Base-by-base conservation (phyloP, 371 early-diverging fungal genomes). In the Gilbertella persicaria region DNA sequence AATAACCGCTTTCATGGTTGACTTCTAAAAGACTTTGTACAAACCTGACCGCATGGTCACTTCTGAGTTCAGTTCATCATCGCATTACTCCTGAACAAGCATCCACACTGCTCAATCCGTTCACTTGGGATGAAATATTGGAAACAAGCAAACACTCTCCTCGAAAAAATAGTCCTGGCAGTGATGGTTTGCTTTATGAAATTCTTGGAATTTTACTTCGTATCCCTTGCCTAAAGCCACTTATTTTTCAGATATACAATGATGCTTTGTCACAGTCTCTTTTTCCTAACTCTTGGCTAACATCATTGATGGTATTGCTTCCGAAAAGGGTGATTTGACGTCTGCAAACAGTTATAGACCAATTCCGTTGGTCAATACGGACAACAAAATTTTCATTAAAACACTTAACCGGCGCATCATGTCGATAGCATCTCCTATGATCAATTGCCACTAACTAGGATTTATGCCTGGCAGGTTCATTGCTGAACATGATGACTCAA, bases 221-320 rank as follows among this genome's bases (percentile, higher is more conserved):
- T 23, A 14, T 20, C 35, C 37, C 28, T 19, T 2, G 26, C 17
- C 3, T 42, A 42, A 1, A 36, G 35, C 2, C 19, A 10, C 12
- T 57, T 51, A 1, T 33, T 51, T 4, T 13, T 12, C 3, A 41
- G 21, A 58, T 73, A 1, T 48, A 60, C n/a, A 57, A 62, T 16
- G 50, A 60, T 5, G 69, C 73, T 1, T 28, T 28, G 9, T 5
- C 28, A 9, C 5, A 28, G 9, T 28, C 44, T 62, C 10, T 26
- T 4, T 62, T 60, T 28, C 67, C 65, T 19, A 5, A 6, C 0
- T 53, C 60, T 0, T 73, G 69, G 73, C 25, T n/a, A 3, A 10
- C 50, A 0, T 68, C 67, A 8, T 37, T 44, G 26, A 47, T 68
- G 43, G 28, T 48, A 3, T 41, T 71, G 0, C 50, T 67, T 16